phyloP scores from a whole-genome alignment of 2,329 filamentous ascomycete species.

The Claviceps digitariae region DNA sequence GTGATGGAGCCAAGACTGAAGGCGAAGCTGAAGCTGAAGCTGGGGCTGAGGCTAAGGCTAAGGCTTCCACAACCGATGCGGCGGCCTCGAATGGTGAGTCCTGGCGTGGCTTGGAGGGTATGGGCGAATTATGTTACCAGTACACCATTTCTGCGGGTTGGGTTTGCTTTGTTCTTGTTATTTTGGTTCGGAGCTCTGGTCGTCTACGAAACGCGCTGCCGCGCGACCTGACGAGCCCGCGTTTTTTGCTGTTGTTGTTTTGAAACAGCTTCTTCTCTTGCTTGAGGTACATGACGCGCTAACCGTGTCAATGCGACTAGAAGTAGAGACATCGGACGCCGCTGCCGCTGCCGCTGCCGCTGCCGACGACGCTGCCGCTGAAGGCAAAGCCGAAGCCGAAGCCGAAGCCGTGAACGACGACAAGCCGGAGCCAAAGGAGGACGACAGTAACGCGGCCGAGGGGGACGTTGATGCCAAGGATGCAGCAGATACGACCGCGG shows the following conservation, averaged over 20 bases:
- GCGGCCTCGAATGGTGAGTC: constrained; percentile 20
- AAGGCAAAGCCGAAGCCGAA: not conserved
- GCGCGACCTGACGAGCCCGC: not conserved
- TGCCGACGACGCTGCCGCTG: not conserved
- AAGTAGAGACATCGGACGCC: constrained; percentile 17
- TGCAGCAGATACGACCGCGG: constrained; percentile 10
- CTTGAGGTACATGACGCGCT: not conserved
- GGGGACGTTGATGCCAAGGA: constrained; percentile 42
- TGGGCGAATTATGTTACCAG: not conserved
- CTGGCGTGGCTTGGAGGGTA: not conserved
- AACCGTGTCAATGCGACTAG: not conserved
- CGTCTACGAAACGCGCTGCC: not conserved
- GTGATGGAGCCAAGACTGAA: constrained; percentile 11
- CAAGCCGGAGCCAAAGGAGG: constrained; percentile 11
- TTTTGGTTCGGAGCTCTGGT: not conserved
- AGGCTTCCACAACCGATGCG: constrained; percentile 15
- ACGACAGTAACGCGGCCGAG: constrained; percentile 15
- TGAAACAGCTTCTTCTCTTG: not conserved
- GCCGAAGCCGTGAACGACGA: constrained; percentile 16
- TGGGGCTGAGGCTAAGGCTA: constrained; percentile 11
- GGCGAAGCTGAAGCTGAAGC: constrained; percentile 8
- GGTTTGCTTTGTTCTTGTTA: not conserved
- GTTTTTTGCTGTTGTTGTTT: not conserved
- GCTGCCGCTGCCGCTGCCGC: constrained; percentile 12
- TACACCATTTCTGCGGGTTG: not conserved